phyloP scores from a whole-genome alignment of 1,284 basidiomycete species.

The Sporisorium sorghi region DNA sequence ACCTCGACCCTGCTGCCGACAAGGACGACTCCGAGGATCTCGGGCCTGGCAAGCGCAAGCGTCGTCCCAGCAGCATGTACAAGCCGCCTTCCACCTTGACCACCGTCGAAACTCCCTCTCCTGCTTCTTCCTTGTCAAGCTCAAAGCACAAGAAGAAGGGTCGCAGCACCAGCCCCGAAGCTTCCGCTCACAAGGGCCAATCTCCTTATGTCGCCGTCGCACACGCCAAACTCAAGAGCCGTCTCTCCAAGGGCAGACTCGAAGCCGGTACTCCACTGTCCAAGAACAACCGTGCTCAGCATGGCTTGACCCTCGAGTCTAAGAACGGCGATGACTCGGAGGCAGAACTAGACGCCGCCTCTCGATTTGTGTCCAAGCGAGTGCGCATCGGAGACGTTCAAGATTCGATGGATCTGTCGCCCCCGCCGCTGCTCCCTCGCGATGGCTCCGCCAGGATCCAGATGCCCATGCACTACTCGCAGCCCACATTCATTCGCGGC shows the following conservation, averaged over 20 bases:
- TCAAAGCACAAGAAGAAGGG: conserved; percentile 47
- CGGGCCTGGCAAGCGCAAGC: conserved; percentile 56
- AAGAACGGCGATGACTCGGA: conserved; percentile 34
- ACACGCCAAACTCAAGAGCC: conserved; percentile 29
- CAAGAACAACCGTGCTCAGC: conserved; percentile 11
- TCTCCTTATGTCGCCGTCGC: conserved; percentile 14
- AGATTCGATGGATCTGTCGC: conserved; percentile 38
- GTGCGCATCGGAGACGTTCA: conserved; percentile 22
- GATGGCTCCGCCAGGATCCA: conserved; percentile 34
- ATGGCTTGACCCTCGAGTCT: neutral
- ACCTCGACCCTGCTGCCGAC: conserved; percentile 16
- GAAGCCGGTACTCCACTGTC: conserved; percentile 13
- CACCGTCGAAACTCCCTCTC: conserved; percentile 33
- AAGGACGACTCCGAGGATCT: conserved; percentile 30
- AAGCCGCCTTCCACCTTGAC: conserved; percentile 58
- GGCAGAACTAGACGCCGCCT: conserved; percentile 18
- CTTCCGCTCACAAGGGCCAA: conserved; percentile 17
- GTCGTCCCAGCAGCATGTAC: conserved; percentile 61
- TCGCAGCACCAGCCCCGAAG: conserved; percentile 41
- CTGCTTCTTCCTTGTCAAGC: conserved; percentile 13
- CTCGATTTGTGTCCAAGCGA: conserved; percentile 21
- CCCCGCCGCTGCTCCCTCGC: conserved; percentile 49
- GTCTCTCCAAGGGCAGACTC: conserved; percentile 24
- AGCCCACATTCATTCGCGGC: conserved; percentile 51
- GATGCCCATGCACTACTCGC: conserved; percentile 42